Base-by-base conservation (phyloP, 108 stramenopile genomes). In the Cyclotella kingstonii region DNA sequence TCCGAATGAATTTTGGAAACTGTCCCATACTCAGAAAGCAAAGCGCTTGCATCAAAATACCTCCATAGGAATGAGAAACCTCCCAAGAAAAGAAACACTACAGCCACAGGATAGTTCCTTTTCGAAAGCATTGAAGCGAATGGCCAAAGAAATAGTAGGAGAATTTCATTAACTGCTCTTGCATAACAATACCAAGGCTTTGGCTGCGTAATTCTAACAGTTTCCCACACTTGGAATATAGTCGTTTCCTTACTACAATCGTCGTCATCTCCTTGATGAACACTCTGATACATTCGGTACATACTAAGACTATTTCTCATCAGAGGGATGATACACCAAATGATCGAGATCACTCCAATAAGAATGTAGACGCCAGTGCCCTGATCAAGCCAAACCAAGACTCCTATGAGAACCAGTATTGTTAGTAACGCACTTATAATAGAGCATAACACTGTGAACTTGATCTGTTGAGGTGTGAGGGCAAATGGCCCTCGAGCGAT, bases 71-170 rank as follows among this genome's bases (percentile, higher is more conserved):
- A 71, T 15, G 63, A 45, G 30, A 79, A 76, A 34, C 38, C 26
- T 8, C 61, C 43, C 26, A 79, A 27, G 1, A 79, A 7, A 12
- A 79, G 22, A 38, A 79, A 79, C 8, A 79, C 45, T 5, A 40
- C 9, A 2, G 48, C 75, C 45, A 63, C 61, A 0, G 61, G 67
- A 29, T 52, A 48, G 21, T 76, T 68, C 7, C 31, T 14, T 14
- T 49, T 54, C 3, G 28, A 9, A 31, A 78, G 73, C 42, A 87
- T 72, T 12, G 52, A 55, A 7, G 52, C 45, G n/a, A 70, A 41
- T 10, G 87, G 87, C 54, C 66, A 83, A 1, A 83, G 8, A 54
- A 81, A 81, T n/a, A 83, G 50, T 30, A 88, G 44, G 18, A 45
- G 8, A 22, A 83, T 30, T 70, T 88, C 84, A 33, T 83, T 9